phyloP scores from a whole-genome alignment of 1,139 yeast genomes.

The Geotrichum australiense region DNA sequence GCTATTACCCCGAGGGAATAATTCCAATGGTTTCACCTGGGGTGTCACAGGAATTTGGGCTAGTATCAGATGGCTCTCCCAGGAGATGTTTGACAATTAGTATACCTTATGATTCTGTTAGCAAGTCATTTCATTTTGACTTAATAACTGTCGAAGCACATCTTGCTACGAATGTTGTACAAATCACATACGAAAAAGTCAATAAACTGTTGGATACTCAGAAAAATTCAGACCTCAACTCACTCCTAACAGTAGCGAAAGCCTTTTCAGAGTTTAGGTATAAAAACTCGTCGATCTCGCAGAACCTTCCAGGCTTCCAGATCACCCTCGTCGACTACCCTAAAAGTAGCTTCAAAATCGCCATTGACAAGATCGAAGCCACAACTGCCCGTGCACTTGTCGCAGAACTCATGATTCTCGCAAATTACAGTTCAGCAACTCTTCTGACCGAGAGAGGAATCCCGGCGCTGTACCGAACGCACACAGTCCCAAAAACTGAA shows the following conservation, averaged over 20 bases:
- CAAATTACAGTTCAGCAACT: slow-evolving; percentile 57
- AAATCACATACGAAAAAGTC: slow-evolving; percentile 46
- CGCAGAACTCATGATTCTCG: slow-evolving; percentile 74
- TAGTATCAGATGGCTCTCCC: slow-evolving; percentile 34
- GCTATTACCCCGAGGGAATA: slow-evolving; percentile 64
- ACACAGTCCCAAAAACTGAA: slow-evolving; percentile 13
- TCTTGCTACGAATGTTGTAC: slow-evolving; percentile 39
- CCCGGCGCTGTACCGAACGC: slow-evolving; percentile 49
- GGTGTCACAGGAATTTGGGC: slow-evolving; percentile 51
- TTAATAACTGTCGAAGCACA: slow-evolving; percentile 33
- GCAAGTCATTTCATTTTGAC: slow-evolving; percentile 27
- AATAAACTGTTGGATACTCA: slow-evolving; percentile 31
- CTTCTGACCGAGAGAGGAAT: slow-evolving; percentile 43
- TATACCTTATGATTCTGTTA: slow-evolving; percentile 33
- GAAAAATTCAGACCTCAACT: slow-evolving; percentile 32
- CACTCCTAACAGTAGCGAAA: slow-evolving; percentile 34
- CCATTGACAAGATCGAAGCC: slow-evolving; percentile 4
- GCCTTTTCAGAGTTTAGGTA: slow-evolving; percentile 33
- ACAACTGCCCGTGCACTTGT: slow-evolving; percentile 40
- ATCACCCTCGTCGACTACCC: slow-evolving; percentile 20
- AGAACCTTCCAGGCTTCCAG: slow-evolving; percentile 23
- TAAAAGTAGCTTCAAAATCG: slow-evolving; percentile 16
- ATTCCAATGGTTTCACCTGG: slow-evolving; percentile 65
- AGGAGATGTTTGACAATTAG: slow-evolving; percentile 49
- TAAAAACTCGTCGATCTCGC: slow-evolving; percentile 34